Conservation (phyloP, 2,329 filamentous ascomycete species). For the Ophiocordyceps unilateralis region DNA sequence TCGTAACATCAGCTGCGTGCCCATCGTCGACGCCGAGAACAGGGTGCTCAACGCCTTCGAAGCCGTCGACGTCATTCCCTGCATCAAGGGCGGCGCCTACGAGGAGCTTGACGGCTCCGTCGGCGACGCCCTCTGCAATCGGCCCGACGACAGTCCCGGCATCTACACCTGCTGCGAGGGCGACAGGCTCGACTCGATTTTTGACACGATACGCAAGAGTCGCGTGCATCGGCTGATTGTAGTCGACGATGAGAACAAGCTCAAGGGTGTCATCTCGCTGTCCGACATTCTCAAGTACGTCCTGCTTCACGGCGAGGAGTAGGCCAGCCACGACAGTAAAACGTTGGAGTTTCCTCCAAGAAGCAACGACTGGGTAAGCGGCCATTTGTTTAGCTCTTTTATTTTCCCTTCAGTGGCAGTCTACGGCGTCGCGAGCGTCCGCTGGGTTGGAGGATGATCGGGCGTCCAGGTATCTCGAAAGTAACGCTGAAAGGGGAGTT, state of each 20-base stretch:
- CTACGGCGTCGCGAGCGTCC: not conserved
- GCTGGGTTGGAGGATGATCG: not conserved
- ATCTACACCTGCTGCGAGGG: conserved; percentile 92
- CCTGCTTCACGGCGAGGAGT: conserved; percentile 59
- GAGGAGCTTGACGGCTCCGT: conserved; percentile 77
- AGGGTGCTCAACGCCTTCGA: conserved; percentile 91
- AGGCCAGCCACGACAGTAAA: conserved; percentile 9
- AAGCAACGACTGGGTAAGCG: not conserved
- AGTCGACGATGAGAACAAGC: conserved; percentile 72
- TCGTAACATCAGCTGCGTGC: conserved; percentile 85
- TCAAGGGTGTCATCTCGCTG: conserved; percentile 79
- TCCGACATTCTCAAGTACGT: conserved; percentile 96
- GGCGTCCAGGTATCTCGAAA: conserved; percentile 2
- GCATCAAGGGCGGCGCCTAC: conserved; percentile 86
- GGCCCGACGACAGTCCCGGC: conserved; percentile 80
- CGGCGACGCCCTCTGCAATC: conserved; percentile 74
- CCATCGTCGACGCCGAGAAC: conserved; percentile 66
- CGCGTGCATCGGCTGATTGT: conserved; percentile 86
- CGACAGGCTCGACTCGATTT: conserved; percentile 86
- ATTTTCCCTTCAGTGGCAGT: not conserved
- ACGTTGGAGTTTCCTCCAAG: not conserved
- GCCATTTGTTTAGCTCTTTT: not conserved
- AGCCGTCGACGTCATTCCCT: conserved; percentile 87
- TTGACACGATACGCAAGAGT: conserved; percentile 90
- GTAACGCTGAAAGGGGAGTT: not conserved